Base-by-base conservation (phyloP, 2,329 filamentous ascomycete genomes). In the Trichophyton mentagrophytes region DNA sequence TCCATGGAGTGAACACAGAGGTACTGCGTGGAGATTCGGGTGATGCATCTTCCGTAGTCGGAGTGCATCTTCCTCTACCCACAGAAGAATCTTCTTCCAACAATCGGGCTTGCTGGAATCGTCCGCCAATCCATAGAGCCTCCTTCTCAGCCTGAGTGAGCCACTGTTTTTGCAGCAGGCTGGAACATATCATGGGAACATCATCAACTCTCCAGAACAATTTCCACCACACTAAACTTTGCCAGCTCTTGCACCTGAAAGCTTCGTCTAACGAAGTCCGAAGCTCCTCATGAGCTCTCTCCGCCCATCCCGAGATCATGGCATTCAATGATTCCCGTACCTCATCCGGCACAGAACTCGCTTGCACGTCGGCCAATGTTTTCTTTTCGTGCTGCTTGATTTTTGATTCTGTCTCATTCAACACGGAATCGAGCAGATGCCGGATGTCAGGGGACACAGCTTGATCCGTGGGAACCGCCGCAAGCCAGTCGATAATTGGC, bases 191-290 rank as follows among this genome's bases (percentile, higher is more conserved):
- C 80, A 92, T 87, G 2, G 85, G 84, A 9, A 96, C 89, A 68
- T 96, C 92, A 69, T 97, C 92, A 25, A 93, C 90, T 20, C 90
- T 85, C 90, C 90, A 96, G 70, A 96, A 90, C 0, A 97, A 80
- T 71, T 95, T 95, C 87, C 90, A 96, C 91, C 92, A 97, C 15
- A 85, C 82, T 3, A 96, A 78, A 64, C 88, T 86, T 27, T 84
- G 82, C 92, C 92, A 96, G 44, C 85, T 80, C 17, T 77, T 80
- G n/a, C 88, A 85, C 0, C 82, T 78, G 67, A 96, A 92, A 0
- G 89, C 90, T 51, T 83, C 76, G 65, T 92, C 87, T 1, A 96
- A 82, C 66, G 90, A 82, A 58, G 87, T 82, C 64, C 90, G 88
- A 6, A 97, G 80, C 72, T 97, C 92, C 0, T 84, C 81, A 70